phyloP scores from a whole-genome alignment of 768 basidiomycete genomes.

The Flagelloscypha sp. region DNA sequence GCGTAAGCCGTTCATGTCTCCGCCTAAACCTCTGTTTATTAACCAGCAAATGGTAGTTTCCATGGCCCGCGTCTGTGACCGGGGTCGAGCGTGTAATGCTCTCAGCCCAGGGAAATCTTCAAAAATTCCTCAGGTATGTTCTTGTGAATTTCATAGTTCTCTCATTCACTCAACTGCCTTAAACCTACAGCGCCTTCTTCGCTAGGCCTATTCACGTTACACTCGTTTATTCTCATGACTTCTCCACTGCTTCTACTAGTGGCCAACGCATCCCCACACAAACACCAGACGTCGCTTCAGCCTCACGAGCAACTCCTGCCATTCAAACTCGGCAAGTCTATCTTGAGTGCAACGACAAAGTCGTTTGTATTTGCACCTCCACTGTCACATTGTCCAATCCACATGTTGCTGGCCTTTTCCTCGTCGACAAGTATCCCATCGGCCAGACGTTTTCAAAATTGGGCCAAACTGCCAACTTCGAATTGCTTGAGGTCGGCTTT shows the following conservation, averaged over 20 bases:
- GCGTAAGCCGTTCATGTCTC: constrained; percentile 20
- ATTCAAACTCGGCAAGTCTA: constrained; percentile 59
- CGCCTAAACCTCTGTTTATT: constrained; percentile 1
- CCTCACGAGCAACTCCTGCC: constrained; percentile 42
- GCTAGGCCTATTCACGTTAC: constrained; percentile 51
- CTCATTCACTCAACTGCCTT: background rate
- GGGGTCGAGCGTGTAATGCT: constrained; percentile 63
- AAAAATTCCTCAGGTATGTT: constrained; percentile 54
- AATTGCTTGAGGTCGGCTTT: constrained; percentile 45
- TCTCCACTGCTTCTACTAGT: constrained; percentile 22
- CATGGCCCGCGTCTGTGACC: constrained; percentile 44
- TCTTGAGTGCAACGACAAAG: constrained; percentile 45
- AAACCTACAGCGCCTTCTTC: constrained; percentile 55
- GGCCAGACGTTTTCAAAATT: constrained; percentile 61
- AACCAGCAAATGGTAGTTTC: constrained; percentile 26
- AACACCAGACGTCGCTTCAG: constrained; percentile 30
- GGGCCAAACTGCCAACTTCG: constrained; percentile 46
- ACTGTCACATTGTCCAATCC: constrained; percentile 53
- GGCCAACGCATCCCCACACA: constrained; percentile 25
- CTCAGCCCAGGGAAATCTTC: constrained; percentile 62
- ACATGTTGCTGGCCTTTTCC: constrained; percentile 50
- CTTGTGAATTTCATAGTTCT: background rate
- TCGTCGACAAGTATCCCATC: constrained; percentile 59
- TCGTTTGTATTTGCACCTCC: constrained; percentile 58
- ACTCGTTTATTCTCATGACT: constrained; percentile 45